Evolutionary conservation across 305 asterid genomes (phyloP), one percentile per base, ranked within the genome.

Genomic region (Ajuga reptans): DNA sequence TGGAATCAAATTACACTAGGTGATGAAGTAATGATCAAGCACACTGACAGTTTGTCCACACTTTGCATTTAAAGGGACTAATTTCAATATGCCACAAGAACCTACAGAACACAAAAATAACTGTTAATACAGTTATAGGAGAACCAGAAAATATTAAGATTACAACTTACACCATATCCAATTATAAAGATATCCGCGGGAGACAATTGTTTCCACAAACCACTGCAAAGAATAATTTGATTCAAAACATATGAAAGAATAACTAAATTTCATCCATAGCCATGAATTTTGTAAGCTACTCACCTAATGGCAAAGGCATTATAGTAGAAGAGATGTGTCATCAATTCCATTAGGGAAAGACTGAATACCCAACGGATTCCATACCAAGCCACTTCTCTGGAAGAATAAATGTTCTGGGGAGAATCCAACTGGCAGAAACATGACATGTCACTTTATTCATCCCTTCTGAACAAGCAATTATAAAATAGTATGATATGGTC

Each of bases 221-320:
- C 95, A 81, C 99, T 93, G 79, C 77, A 81, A 67, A 70, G 24
- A 68, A 56, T 59, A 41, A 58, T 64, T 45, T 68, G 33, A 69
- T 55, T 75, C 58, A 72, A 59, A 69, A 61, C 17, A 37, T 34
- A 16, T 42, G 17, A 51, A 71, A 54, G 33, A 52, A 56, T 33
- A 62, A 64, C 53, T 73, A 27, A 14, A 72, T 53, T 50, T 39
- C 68, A 57, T 11, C 15, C 59, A 57, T 49, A 69, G 50, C 57
- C 27, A 31, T 55, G 37, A 77, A 66, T 72, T n/a, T 31, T 53
- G 51, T 68, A 73, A 75, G 72, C 60, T 56, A 73, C 82, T 74
- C 80, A 91, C 99, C 97, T 91, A 60, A 64, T 81, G 69, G 99
- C 97, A 73, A 91, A 93, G 75, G 99, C 96, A 80, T 93, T 91